Base-by-base conservation (phyloP, 2,329 filamentous ascomycete species). In the Fusarium luffae region DNA sequence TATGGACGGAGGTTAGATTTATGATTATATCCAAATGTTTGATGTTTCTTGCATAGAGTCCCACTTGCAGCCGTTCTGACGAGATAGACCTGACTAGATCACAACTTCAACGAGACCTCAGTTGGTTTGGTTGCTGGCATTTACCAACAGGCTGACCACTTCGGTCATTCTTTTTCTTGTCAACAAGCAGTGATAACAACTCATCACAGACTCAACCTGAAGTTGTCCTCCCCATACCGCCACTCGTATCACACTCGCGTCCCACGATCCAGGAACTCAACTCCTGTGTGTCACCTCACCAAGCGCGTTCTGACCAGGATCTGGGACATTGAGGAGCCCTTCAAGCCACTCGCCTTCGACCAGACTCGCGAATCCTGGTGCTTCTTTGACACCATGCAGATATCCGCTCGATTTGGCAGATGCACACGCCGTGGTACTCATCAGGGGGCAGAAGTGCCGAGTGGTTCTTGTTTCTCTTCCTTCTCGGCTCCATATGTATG, bases 11-110 rank as follows among this genome's bases (percentile, higher is more conserved):
- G 66, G 65, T 18, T 72, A 70, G 56, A 72, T 61, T 75, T 67
- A 72, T 65, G 69, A 74, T 71, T 70, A 52, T 72, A 71, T 74
- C 70, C 69, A 68, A 48, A 64, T 69, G 18, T 49, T 47, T 69
- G 28, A 14, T 55, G 49, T 40, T 67, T 66, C 18, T 32, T 34
- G 21, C 4, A n/a, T 13, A 21, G 6, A 19, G 25, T n/a, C 7
- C 28, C 7, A 1, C 4, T 47, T 11, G 14, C 23, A 34, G 5
- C n/a, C n/a, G 10, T 4, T 25, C 47, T 49, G 30, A 18, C 10
- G 8, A 23, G 19, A 21, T 28, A 5, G 13, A 27, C 14, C 46
- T 47, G 12, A 9, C 27, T 14, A 48, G 11, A 23, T 21, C 19
- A 18, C 19, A 50, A 14, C 30, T 34, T 21, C 19, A 34, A 7